Base-by-base conservation (phyloP, 495 filamentous ascomycete genomes). In the Xylaria acuta region DNA sequence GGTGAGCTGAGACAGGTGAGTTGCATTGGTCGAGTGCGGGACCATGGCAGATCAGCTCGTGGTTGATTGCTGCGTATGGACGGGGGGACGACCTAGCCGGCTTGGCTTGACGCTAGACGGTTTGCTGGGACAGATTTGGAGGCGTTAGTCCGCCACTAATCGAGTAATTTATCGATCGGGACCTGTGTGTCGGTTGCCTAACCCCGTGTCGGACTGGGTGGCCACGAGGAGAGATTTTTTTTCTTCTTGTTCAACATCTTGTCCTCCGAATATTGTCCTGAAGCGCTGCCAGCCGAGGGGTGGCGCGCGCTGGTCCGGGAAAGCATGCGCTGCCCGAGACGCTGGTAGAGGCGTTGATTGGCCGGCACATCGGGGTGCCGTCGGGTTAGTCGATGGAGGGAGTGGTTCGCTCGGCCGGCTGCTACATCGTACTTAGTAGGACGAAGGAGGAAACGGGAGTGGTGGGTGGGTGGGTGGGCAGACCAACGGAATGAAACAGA, bases 81-180 rank as follows among this genome's bases (percentile, higher is more conserved):
- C 36, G 58, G 60, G 36, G 25, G 38, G 38, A 45, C 22, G 38
- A 47, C 66, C 66, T 45, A 53, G 66, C 58, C 69, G 69, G 32
- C 60, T 71, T 71, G 60, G 69, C 69, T 65, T 65, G 34, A 47
- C 69, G 69, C 69, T 65, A 71, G 36, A 53, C 69, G 14, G 38
- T 38, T 64, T 71, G 69, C 69, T 71, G 69, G 69, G 56, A 56
- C 68, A 49, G 68, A 70, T 58, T 70, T 49, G 56, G 68, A 63
- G 16, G 32, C 60, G 58, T 51, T 60, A 53, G 41, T 32, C 20
- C 43, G 64, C 66, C 51, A 51, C 66, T 59, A 69, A 69, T 69
- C 66, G 36, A 69, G 66, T 71, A 53, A 64, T 62, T 47, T 25
- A 51, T 51, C 59, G 68, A 70, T 63, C 68, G 56, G 58, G 64